These are phyloP conservation scores for Gonapodya sp. DNA, from an alignment of 192 early-diverging fungal species.

Conservation along the genomic window DNA sequence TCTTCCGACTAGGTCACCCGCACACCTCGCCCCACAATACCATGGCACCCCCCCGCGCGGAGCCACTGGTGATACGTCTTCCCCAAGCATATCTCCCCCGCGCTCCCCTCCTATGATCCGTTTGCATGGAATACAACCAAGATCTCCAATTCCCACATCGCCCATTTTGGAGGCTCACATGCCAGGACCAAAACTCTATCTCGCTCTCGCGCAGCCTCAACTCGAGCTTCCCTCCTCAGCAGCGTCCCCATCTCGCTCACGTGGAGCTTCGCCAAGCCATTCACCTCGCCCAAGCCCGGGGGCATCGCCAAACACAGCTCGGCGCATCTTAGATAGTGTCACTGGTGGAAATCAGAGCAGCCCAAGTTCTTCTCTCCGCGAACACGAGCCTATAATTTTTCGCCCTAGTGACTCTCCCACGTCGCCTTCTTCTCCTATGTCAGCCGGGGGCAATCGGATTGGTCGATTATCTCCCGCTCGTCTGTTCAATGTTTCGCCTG, in stretches of 20 bases:
- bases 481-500: background rate
- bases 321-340: background rate
- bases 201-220: background rate
- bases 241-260: background rate
- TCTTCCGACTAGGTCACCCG: background rate
- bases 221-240: background rate
- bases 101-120: background rate
- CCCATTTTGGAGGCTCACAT: background rate
- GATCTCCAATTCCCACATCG: background rate
- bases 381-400: background rate
- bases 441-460: too few relatives aligned
- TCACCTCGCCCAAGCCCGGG: background rate
- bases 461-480: background rate
- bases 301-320: background rate
- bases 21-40: background rate
- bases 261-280: background rate
- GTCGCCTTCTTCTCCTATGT: background rate
- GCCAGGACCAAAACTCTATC: background rate
- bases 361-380: background rate
- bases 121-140: background rate
- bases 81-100: background rate
- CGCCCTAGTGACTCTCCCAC: background rate
- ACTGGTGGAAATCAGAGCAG: background rate
- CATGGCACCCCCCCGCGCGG: background rate
- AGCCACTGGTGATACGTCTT: background rate